Conservation (phyloP, 345 rosid species). For the Aurinia saxatilis region DNA sequence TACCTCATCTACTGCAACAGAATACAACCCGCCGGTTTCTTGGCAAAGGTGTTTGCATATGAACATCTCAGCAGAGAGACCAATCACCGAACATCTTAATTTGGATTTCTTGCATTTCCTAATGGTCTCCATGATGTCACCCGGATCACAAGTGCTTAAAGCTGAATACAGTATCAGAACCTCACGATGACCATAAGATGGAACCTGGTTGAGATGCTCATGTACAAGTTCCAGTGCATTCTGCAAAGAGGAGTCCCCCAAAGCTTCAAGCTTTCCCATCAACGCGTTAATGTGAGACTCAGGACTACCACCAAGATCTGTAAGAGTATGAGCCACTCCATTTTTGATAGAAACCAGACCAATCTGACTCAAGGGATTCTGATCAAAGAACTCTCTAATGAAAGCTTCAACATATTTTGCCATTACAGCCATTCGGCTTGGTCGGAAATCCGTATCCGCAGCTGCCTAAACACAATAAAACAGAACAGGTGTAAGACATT, state of each 20-base stretch:
- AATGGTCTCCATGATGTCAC: slow-evolving; percentile 81
- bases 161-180: slow-evolving; percentile 76
- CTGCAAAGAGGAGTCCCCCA: slow-evolving; percentile 85
- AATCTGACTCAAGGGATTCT: slow-evolving; percentile 88
- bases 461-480: slow-evolving; percentile 57
- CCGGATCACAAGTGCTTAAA: slow-evolving; percentile 85
- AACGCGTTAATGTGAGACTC: slow-evolving; percentile 79
- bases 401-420: slow-evolving; percentile 76
- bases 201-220: slow-evolving; percentile 67
- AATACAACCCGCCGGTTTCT: slow-evolving; percentile 80
- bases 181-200: slow-evolving; percentile 90
- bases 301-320: slow-evolving; percentile 96
- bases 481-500: not conserved
- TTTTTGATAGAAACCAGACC: slow-evolving; percentile 68
- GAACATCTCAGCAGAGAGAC: slow-evolving; percentile 86
- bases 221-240: slow-evolving; percentile 70
- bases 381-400: slow-evolving; percentile 86
- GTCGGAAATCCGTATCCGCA: slow-evolving; percentile 62
- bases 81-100: slow-evolving; percentile 84
- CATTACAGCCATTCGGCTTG: slow-evolving; percentile 67
- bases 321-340: slow-evolving; percentile 70
- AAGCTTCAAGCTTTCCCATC: slow-evolving; percentile 73
- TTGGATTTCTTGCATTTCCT: slow-evolving; percentile 74
- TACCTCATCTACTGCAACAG: slow-evolving; percentile 85
- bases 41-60: slow-evolving; percentile 88